Conservation (phyloP, 2,329 filamentous ascomycete species). For the Curvularia eragrostidis region DNA sequence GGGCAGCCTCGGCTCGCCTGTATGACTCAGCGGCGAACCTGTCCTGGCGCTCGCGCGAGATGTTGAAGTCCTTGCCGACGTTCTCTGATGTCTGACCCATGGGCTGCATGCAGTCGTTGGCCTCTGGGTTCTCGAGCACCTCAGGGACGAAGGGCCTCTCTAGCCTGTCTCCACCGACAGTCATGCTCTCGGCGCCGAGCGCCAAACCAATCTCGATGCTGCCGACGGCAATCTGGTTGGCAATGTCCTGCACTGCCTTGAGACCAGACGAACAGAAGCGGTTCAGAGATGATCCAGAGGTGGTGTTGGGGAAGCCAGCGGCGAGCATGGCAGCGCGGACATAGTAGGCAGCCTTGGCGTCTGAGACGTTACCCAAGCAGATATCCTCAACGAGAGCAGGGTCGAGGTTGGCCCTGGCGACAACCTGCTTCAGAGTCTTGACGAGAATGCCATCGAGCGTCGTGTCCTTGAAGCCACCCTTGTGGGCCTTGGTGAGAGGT, state of each 20-base stretch:
- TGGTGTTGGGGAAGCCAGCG: conserved; percentile 92
- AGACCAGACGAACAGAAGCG: conserved; percentile 97
- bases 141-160: conserved; percentile 78
- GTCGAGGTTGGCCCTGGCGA: conserved; percentile 75
- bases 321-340: conserved; percentile 85
- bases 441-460: conserved; percentile 85
- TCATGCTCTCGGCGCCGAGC: conserved; percentile 90
- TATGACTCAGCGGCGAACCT: conserved; percentile 86
- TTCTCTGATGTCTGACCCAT: conserved; percentile 99
- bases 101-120: conserved; percentile 85
- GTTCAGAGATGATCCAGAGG: conserved; percentile 82
- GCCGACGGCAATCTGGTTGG: conserved; percentile 80
- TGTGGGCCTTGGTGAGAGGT: conserved; percentile 83
- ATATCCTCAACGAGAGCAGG: conserved; percentile 86
- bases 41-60: conserved; percentile 82
- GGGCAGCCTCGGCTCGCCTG: conserved; percentile 83
- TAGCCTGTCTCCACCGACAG: conserved; percentile 71
- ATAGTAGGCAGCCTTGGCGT: conserved; percentile 88
- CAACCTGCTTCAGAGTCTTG: conserved; percentile 73
- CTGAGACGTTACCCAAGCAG: conserved; percentile 88
- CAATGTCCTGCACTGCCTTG: conserved; percentile 94
- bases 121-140: conserved; percentile 76
- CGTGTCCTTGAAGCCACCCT: conserved; percentile 96
- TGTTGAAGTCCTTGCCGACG: conserved; percentile 87
- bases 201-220: conserved; percentile 88